Evolutionary conservation across 371 early-diverging fungal genomes (phyloP).

Genomic region (Mucor piriformis): DNA sequence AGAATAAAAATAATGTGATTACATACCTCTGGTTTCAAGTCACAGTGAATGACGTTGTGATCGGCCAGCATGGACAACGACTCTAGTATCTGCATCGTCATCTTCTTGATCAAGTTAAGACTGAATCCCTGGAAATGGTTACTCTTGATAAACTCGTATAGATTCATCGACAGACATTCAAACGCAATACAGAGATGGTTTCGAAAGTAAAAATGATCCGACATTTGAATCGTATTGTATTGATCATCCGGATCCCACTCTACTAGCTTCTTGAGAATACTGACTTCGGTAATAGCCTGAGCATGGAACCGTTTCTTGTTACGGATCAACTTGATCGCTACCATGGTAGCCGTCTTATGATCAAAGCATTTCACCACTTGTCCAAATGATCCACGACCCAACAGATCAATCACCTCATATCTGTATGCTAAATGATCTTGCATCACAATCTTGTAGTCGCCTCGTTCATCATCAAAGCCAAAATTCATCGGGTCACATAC

Average conservation of each 20-base stretch:
- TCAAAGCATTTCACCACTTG: conserved; percentile 87
- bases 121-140: conserved; percentile 83
- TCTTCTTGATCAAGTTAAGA: conserved; percentile 64
- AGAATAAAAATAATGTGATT: not conserved
- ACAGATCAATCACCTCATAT: conserved; percentile 76
- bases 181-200: conserved; percentile 89
- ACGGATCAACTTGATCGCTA: conserved; percentile 90
- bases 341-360: conserved; percentile 68
- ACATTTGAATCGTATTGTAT: conserved; percentile 73
- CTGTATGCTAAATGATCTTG: conserved; percentile 83
- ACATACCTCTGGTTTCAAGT: conserved; percentile 85
- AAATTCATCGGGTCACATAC: conserved; percentile 7
- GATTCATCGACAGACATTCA: conserved; percentile 85
- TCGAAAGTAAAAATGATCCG: conserved; percentile 82
- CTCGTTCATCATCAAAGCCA: conserved; percentile 86
- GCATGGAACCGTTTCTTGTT: conserved; percentile 87
- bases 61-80: conserved; percentile 66
- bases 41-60: conserved; percentile 84
- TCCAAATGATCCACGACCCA: conserved; percentile 94
- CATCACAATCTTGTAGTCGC: conserved; percentile 75
- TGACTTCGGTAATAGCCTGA: conserved; percentile 86
- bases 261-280: conserved; percentile 69
- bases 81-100: conserved; percentile 76
- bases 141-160: conserved; percentile 89
- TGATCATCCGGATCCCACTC: conserved; percentile 67